A percentile compares a stretch with the other conserved stretches of the same genome.
These are phyloP conservation scores for Caryopteris hybrid DNA, from an alignment of 305 asterid species.

Conservation along the genomic window DNA sequence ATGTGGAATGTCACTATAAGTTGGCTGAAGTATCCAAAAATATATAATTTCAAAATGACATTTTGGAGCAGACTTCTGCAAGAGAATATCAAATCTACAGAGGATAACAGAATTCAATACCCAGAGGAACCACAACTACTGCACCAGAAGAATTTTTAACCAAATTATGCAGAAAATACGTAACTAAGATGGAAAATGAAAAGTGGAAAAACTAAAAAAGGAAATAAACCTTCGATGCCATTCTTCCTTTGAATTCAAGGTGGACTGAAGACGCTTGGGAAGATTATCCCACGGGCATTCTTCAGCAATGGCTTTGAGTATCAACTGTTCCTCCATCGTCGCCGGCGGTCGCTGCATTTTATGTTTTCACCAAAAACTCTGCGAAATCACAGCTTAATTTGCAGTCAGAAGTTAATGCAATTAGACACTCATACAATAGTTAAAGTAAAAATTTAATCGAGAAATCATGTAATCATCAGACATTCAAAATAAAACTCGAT, in stretches of 20 bases:
- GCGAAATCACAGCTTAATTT: constrained; percentile 12
- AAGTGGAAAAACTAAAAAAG: constrained; percentile 1
- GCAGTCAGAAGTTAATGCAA: constrained; percentile 11
- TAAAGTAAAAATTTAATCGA: constrained; percentile 1
- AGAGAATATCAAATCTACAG: background rate
- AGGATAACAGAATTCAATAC: background rate
- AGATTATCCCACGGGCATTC: constrained; percentile 87
- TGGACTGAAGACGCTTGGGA: constrained; percentile 94
- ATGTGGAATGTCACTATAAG: background rate
- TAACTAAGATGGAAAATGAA: background rate
- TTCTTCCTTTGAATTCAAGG: constrained; percentile 83
- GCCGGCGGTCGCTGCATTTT: constrained; percentile 76
- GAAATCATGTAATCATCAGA: background rate
- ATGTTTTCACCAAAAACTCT: constrained; percentile 19
- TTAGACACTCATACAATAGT: background rate
- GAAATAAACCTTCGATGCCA: constrained; percentile 76
- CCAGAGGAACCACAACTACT: background rate
- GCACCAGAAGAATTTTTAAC: background rate
- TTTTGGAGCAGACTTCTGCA: background rate
- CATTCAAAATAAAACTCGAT: constrained; percentile 6
- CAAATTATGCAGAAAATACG: background rate
- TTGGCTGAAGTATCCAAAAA: background rate
- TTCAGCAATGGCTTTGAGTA: constrained; percentile 71
- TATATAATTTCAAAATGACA: constrained; percentile 9
- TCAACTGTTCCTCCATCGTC: constrained; percentile 88